Evolutionary conservation across 192 early-diverging fungal species (phyloP), one percentile per base, ranked within the genome.

Genomic region (Rhizophagus clarus): DNA sequence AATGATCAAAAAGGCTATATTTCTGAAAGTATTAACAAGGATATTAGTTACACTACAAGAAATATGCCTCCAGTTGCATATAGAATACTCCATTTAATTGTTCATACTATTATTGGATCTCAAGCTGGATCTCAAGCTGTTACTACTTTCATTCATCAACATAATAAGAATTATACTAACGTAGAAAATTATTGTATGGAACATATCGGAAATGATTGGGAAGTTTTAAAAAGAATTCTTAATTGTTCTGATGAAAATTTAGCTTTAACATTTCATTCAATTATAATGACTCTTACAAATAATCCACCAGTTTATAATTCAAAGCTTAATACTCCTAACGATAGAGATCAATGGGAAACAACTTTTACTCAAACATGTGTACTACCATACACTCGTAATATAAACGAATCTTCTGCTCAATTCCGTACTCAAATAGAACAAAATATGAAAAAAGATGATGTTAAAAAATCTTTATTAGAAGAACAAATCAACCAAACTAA

Each of bases 171-270:
- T 72, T 17, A 14, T 47, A 9, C 8, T 28, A 9, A 45, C 6
- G 2, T 10, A 12, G 28, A 4, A 15, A 9, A 76, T 28, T 74
- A 72, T 74, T 79, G 77, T 34, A 26, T 72, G 34, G 32, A 72
- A 37, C 77, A 79, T 20, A 79, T 79, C 31, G 45, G 0, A 14
- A 79, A 79, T 26, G 77, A 79, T 42, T 79, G 77, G 77, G 37
- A 74, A 10, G n/a, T 40, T 24, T 49, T 79, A 29, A 74, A 74
- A 4, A 14, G 0, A 5, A 17, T 72, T 29, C 31, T 79, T 17
- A 17, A 31, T 37, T 79, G 77, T 17, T 42, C 76, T 26, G 77
- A 79, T 74, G 77, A 79, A 70, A 74, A 29, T 34, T 17, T 79
- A 26, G 42, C 63, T 31, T 68, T 79, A 22, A 40, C 74, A 28